A percentile compares a stretch with the other conserved stretches of the same genome.
Conservation (phyloP, 306 rosid genomes). For the Castanea mollissima region DNA sequence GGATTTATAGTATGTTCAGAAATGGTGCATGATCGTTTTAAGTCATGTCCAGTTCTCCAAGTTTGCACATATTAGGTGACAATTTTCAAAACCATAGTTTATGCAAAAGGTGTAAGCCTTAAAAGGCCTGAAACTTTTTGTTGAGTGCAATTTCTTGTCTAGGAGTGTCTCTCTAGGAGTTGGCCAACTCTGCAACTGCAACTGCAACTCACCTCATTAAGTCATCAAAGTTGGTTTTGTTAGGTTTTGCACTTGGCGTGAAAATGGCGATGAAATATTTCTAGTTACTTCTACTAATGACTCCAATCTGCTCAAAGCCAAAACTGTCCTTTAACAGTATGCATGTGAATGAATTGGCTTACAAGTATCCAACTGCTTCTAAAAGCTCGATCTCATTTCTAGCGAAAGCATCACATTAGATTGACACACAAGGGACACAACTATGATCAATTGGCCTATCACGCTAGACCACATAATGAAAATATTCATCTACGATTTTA, state of each 20-base stretch:
- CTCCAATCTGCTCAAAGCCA: not conserved
- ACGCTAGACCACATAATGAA: too few species aligned
- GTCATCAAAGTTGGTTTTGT: constrained; percentile 22
- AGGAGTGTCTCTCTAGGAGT: constrained; percentile 35
- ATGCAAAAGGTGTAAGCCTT: constrained; percentile 11
- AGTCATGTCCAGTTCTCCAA: constrained; percentile 34
- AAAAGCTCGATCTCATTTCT: too few species aligned
- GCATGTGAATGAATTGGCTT: not conserved
- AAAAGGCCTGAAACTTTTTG: not conserved
- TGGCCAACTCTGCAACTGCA: constrained; percentile 37
- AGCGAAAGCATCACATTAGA: too few species aligned
- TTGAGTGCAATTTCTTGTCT: constrained; percentile 4
- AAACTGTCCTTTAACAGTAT: not conserved
- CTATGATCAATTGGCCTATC: too few species aligned
- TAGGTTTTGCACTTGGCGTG: constrained; percentile 16
- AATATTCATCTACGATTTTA: too few species aligned
- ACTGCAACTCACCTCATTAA: constrained; percentile 23
- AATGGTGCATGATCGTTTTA: not conserved
- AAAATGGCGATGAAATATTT: not conserved
- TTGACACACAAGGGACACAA: too few species aligned
- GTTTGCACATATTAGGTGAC: constrained; percentile 45
- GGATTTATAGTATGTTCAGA: constrained; percentile 31
- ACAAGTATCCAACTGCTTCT: not conserved
- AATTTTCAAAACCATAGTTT: constrained; percentile 30
- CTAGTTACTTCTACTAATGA: not conserved